These are phyloP conservation scores for Cenchrus fungigraminus DNA, from an alignment of 176 grass and related monocot genomes.

Conservation along the genomic window DNA sequence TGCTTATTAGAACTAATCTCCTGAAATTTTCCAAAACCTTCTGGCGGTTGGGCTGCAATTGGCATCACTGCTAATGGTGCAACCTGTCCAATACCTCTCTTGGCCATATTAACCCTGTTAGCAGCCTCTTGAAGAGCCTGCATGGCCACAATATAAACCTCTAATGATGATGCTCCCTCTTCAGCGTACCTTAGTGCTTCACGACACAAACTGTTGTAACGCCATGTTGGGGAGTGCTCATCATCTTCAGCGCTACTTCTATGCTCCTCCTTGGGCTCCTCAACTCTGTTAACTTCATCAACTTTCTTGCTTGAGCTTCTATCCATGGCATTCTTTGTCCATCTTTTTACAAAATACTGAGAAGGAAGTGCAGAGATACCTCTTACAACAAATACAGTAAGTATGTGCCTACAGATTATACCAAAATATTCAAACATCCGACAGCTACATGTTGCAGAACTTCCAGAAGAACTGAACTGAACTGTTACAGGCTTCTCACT, in stretches of 20 bases:
- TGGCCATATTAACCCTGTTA: constrained; percentile 61
- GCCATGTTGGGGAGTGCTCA: constrained; percentile 54
- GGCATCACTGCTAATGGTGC: constrained; percentile 61
- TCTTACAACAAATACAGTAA: constrained; percentile 46
- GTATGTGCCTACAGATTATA: constrained; percentile 60
- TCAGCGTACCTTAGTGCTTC: constrained; percentile 68
- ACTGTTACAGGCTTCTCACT: constrained; percentile 45
- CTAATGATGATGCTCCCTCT: constrained; percentile 63
- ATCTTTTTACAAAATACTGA: constrained; percentile 56
- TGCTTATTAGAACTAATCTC: constrained; percentile 41
- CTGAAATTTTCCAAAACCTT: constrained; percentile 34
- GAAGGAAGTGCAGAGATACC: constrained; percentile 53
- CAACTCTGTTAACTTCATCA: constrained; percentile 36
- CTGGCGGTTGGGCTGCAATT: constrained; percentile 55
- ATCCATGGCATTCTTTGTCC: constrained; percentile 61
- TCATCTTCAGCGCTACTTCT: constrained; percentile 44
- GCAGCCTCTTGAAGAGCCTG: constrained; percentile 69
- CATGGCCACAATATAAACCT: constrained; percentile 65
- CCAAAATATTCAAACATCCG: constrained; percentile 60
- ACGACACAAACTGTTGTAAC: constrained; percentile 60
- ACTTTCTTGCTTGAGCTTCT: constrained; percentile 41
- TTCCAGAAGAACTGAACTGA: constrained; percentile 44
- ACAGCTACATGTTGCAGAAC: constrained; percentile 53
- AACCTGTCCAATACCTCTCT: constrained; percentile 60
- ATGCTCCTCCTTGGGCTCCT: constrained; percentile 54